phyloP scores from a whole-genome alignment of 1,139 yeast genomes.

The Saccharomyces hybrid region DNA sequence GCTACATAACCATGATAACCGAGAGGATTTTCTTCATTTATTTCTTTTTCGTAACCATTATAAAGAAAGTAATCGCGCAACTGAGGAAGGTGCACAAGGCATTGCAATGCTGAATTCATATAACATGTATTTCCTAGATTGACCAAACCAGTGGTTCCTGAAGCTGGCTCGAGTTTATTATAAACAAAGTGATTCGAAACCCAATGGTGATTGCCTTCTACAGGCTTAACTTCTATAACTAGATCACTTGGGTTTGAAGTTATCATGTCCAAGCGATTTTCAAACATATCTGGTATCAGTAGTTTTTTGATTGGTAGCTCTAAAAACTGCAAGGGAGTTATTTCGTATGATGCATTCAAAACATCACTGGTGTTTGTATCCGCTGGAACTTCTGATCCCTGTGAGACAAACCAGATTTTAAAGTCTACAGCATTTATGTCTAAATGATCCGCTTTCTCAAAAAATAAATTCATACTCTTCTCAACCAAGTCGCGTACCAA shows the following conservation, averaged over 20 bases:
- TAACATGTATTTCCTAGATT: conserved; percentile 93
- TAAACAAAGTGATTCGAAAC: conserved; percentile 31
- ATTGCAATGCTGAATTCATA: conserved; percentile 94
- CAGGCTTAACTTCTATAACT: conserved; percentile 29
- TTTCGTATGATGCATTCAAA: conserved; percentile 16
- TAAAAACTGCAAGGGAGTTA: conserved; percentile 28
- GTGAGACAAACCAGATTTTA: conserved; percentile 31
- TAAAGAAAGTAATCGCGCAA: conserved; percentile 64
- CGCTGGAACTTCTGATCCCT: conserved; percentile 6
- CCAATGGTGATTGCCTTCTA: conserved; percentile 29
- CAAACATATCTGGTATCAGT: conserved; percentile 19
- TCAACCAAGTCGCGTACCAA: conserved; percentile 18
- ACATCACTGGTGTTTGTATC: conserved; percentile 5
- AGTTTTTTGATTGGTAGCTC: conserved; percentile 18
- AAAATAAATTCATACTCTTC: conserved; percentile 23
- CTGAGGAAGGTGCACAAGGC: conserved; percentile 82
- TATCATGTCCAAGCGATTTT: conserved; percentile 18
- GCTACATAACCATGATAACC: conserved; percentile 85
- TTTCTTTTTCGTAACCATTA: conserved; percentile 54
- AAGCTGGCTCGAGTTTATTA: conserved; percentile 30
- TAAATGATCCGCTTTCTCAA: conserved; percentile 17
- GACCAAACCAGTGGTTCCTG: conserved; percentile 57
- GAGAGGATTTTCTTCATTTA: conserved; percentile 71
- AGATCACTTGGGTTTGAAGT: conserved; percentile 23
- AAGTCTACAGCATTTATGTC: conserved; percentile 19